A percentile compares a stretch with the other conserved stretches of the same genome.
These are phyloP conservation scores for Suillus alpinus DNA, from an alignment of 768 basidiomycete genomes.

Conservation along the genomic window DNA sequence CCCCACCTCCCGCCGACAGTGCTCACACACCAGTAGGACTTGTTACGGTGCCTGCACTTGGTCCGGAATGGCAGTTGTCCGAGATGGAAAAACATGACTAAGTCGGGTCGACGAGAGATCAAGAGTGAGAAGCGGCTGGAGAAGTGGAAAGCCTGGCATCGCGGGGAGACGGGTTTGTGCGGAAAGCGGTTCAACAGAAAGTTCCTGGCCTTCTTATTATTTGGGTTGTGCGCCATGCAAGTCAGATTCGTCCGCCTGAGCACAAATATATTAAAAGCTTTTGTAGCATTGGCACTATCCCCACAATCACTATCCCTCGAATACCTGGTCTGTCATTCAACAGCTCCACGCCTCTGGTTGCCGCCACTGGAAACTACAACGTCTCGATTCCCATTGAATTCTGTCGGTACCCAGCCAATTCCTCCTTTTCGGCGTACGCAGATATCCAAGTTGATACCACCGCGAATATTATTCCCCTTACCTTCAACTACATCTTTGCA, in stretches of 20 bases:
- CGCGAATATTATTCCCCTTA: conserved; percentile 73
- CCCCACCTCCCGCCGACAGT: conserved; percentile 25
- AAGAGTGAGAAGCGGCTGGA: conserved; percentile 50
- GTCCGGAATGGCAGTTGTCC: conserved; percentile 82
- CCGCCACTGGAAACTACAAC: conserved; percentile 59
- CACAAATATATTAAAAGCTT: conserved; percentile 5
- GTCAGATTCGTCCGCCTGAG: conserved; percentile 22
- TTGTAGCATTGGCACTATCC: conserved; percentile 58
- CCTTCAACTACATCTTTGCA: conserved; percentile 65
- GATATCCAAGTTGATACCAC: conserved; percentile 75
- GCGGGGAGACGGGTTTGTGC: conserved; percentile 77
- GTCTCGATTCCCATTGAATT: conserved; percentile 61
- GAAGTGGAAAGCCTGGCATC: conserved; percentile 72
- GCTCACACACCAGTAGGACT: conserved; percentile 65
- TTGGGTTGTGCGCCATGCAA: conserved; percentile 56
- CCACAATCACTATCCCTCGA: conserved; percentile 82
- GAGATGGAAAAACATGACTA: conserved; percentile 80
- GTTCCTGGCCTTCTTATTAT: conserved; percentile 66
- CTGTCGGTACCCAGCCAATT: conserved; percentile 80
- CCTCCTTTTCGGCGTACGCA: conserved; percentile 79
- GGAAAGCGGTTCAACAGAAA: conserved; percentile 77
- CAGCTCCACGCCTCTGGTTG: conserved; percentile 49
- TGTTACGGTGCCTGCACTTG: conserved; percentile 89
- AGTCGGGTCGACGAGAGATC: conserved; percentile 62
- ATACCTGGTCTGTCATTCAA: conserved; percentile 73